Conservation (phyloP, 192 early-diverging fungal genomes). For the Coemansia sp. region DNA sequence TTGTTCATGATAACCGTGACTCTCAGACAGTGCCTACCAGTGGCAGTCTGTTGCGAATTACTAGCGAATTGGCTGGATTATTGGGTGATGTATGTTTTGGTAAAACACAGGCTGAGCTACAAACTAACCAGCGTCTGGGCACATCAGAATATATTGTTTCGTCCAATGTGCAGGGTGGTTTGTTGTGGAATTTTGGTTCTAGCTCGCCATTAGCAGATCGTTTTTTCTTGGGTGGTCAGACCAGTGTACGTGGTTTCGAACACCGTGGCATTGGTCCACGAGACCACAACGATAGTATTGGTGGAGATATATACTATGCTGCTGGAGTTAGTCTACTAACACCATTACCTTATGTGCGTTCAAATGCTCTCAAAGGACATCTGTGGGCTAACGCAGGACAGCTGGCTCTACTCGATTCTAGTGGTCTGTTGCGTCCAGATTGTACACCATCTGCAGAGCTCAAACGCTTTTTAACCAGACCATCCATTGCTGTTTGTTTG, state of each 20-base stretch:
- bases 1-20: constrained; percentile 72
- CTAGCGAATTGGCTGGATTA: constrained; percentile 75
- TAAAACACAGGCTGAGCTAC: constrained; percentile 70
- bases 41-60: constrained; percentile 58
- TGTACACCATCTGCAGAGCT: constrained; percentile 30
- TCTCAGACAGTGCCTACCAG: constrained; percentile 71
- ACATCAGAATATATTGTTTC: constrained; percentile 54
- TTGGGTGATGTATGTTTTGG: constrained; percentile 72
- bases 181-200: constrained; percentile 60
- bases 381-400: constrained; percentile 87
- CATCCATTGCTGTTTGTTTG: constrained; percentile 73
- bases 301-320: constrained; percentile 84
- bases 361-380: constrained; percentile 73
- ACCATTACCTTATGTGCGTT: constrained; percentile 69
- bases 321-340: constrained; percentile 77
- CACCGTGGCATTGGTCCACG: constrained; percentile 84
- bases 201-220: constrained; percentile 75
- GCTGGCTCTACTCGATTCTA: constrained; percentile 55
- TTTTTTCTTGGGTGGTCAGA: constrained; percentile 85
- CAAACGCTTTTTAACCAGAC: constrained; percentile 56
- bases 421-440: constrained; percentile 17
- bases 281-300: constrained; percentile 76
- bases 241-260: constrained; percentile 84
- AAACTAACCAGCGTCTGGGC: constrained; percentile 58
- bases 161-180: constrained; percentile 60